A percentile compares a stretch with the other conserved stretches of the same genome.
Conservation (phyloP, 352 stramenopile genomes). For the Globisporangium carolinianum region DNA sequence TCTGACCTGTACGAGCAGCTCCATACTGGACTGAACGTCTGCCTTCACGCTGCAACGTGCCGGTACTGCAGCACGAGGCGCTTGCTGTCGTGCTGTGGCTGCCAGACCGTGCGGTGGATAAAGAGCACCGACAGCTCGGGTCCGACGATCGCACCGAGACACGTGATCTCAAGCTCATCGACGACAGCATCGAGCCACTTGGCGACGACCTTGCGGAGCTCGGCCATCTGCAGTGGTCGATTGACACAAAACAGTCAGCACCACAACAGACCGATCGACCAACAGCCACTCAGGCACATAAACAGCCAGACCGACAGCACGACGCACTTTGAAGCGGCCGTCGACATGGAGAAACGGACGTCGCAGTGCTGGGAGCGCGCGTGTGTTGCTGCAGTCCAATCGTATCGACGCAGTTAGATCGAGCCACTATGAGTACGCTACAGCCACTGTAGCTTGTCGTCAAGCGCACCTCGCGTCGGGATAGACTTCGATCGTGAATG, state of each 20-base stretch:
- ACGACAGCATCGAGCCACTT: slow-evolving; percentile 19
- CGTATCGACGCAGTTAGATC: background rate
- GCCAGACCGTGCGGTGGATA: slow-evolving; percentile 62
- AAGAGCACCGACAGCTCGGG: slow-evolving; percentile 61
- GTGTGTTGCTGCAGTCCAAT: background rate
- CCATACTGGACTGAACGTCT: background rate
- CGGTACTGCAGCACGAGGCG: slow-evolving; percentile 52
- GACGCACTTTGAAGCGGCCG: slow-evolving; percentile 45
- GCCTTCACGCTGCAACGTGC: slow-evolving; percentile 14
- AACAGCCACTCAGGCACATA: background rate
- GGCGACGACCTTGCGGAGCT: slow-evolving; percentile 45
- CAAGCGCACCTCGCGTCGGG: slow-evolving; percentile 1
- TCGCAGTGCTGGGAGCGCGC: slow-evolving; percentile 22
- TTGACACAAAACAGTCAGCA: too few relatives aligned
- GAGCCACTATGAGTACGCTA: background rate
- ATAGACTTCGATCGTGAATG: slow-evolving; percentile 8
- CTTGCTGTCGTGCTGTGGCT: slow-evolving; percentile 35
- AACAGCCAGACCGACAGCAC: background rate
- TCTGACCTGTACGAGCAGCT: too few relatives aligned
- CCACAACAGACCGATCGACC: background rate
- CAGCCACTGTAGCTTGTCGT: background rate
- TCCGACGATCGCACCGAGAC: slow-evolving; percentile 48
- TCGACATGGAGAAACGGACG: slow-evolving; percentile 59
- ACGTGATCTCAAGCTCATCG: slow-evolving; percentile 43
- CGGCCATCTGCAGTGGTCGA: slow-evolving; percentile 31